phyloP scores from a whole-genome alignment of 1,284 basidiomycete species.

The Acaromyces ingoldii region DNA sequence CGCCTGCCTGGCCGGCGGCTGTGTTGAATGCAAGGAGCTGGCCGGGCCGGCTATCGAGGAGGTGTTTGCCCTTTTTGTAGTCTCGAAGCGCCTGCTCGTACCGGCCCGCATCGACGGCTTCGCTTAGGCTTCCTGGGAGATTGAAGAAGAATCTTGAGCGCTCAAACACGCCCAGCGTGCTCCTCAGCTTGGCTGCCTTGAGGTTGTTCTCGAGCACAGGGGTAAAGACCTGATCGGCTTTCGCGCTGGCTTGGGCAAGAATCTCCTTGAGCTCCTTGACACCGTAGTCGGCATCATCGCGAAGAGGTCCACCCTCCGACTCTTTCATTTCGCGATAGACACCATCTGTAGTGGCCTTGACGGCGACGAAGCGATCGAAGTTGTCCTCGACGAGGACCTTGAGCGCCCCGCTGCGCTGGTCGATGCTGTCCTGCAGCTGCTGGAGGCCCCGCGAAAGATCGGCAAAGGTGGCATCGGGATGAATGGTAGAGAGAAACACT shows the following conservation, averaged over 20 bases:
- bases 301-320: slow-evolving; percentile 70
- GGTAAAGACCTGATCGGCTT: slow-evolving; percentile 91
- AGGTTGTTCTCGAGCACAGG: slow-evolving; percentile 93
- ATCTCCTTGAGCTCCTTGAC: slow-evolving; percentile 71
- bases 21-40: slow-evolving; percentile 63
- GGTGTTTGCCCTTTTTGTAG: slow-evolving; percentile 93
- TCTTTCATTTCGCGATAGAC: slow-evolving; percentile 78
- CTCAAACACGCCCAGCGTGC: slow-evolving; percentile 91
- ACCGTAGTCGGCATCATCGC: slow-evolving; percentile 71
- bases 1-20: slow-evolving; percentile 54
- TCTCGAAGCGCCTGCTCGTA: slow-evolving; percentile 91
- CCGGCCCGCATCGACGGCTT: slow-evolving; percentile 68
- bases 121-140: slow-evolving; percentile 83
- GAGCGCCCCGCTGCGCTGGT: slow-evolving; percentile 74
- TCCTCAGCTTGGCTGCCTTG: slow-evolving; percentile 86
- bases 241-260: slow-evolving; percentile 62
- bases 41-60: slow-evolving; percentile 78
- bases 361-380: slow-evolving; percentile 94
- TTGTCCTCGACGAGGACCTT: slow-evolving; percentile 93
- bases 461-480: slow-evolving; percentile 93
- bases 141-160: slow-evolving; percentile 98
- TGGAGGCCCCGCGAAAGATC: slow-evolving; percentile 61
- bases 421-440: slow-evolving; percentile 38
- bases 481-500: slow-evolving; percentile 79
- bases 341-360: slow-evolving; percentile 92